Evolutionary conservation across 257 asterid genomes (phyloP), one percentile per base, ranked within the genome.

Genomic region (Solanum paucissectum): DNA sequence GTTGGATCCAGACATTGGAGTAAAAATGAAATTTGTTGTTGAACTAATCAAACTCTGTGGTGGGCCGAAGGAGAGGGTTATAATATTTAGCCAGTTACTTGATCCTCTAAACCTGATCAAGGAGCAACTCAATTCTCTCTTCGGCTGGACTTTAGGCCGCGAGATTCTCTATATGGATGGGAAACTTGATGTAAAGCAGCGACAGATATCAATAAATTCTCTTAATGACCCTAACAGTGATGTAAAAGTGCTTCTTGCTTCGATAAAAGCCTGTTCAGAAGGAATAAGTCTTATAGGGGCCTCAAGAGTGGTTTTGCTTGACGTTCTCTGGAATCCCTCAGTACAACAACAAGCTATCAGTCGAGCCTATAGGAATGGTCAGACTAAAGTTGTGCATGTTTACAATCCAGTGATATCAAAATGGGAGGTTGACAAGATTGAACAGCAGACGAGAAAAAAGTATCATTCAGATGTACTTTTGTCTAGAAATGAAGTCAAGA

Each of bases 311-410:
- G 95, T 97, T 34, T 73, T 95, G 84, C 94, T 97, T 8, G 98
- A 97, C 86, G 95, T 94, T 21, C 93, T 89, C 6, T 97, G 98
- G 98, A 97, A 97, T 69, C 98, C 98, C 2, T 90, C 98, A 0
- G 95, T 94, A 1, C 92, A 94, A 62, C 89, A 93, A 55, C 98
- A 95, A 88, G 98, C 98, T 10, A 91, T 95, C 3, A 90, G 98
- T 89, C 89, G 98, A 18, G 98, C 98, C 4, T 94, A 95, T 84
- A 91, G 98, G 90, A 91, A 93, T 5, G 98, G 99, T 1, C 98
- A 97, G 73, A 93, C 91, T 74, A 95, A 89, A 85, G 16, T 90
- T 32, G 98, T 97, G 12, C 90, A 94, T 84, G 96, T 92, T 3
- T 97, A 97, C 86, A 95, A 91, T 79, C 62, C 95, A 90, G 89